Percentiles rank a stretch among this genome's conserved stretches.
Conservation (phyloP, 805 yeast genomes). For the Myxozyma neglecta region DNA sequence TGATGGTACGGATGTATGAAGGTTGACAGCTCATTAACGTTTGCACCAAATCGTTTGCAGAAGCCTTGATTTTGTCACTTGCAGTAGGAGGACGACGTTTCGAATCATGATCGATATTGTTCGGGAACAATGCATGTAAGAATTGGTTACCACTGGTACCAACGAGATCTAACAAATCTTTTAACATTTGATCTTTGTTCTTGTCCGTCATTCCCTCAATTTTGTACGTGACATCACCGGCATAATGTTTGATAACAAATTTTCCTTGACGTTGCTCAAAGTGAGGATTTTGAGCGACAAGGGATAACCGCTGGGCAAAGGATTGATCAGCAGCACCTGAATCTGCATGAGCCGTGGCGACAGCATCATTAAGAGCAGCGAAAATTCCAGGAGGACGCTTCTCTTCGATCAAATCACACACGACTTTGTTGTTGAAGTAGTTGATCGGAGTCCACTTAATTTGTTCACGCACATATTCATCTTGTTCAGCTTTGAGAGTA, state of each 20-base stretch:
- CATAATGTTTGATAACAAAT: slow-evolving; percentile 91
- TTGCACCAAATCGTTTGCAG: slow-evolving; percentile 87
- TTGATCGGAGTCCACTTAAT: slow-evolving; percentile 97
- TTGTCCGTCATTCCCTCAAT: slow-evolving; percentile 90
- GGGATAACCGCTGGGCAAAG: slow-evolving; percentile 84
- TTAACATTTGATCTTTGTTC: slow-evolving; percentile 89
- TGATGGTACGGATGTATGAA: slow-evolving; percentile 94
- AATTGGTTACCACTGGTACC: slow-evolving; percentile 70
- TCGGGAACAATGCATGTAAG: slow-evolving; percentile 60
- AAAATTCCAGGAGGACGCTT: slow-evolving; percentile 94
- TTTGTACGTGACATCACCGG: slow-evolving; percentile 96
- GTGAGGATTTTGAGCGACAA: slow-evolving; percentile 79
- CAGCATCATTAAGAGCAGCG: slow-evolving; percentile 94
- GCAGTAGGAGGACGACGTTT: slow-evolving; percentile 92
- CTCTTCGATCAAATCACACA: slow-evolving; percentile 93
- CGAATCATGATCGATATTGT: slow-evolving; percentile 62
- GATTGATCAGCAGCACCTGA: slow-evolving; percentile 95
- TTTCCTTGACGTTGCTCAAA: slow-evolving; percentile 86
- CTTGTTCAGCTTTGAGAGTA: slow-evolving; percentile 95
- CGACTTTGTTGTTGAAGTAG: slow-evolving; percentile 92
- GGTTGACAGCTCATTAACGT: slow-evolving; percentile 91
- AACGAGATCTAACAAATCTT: slow-evolving; percentile 79
- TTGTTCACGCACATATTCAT: slow-evolving; percentile 91
- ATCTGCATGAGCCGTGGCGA: slow-evolving; percentile 98
- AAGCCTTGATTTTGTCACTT: slow-evolving; percentile 85